Evolutionary conservation across 2,329 filamentous ascomycete genomes (phyloP).

Genomic region (Aspergillus niger): DNA sequence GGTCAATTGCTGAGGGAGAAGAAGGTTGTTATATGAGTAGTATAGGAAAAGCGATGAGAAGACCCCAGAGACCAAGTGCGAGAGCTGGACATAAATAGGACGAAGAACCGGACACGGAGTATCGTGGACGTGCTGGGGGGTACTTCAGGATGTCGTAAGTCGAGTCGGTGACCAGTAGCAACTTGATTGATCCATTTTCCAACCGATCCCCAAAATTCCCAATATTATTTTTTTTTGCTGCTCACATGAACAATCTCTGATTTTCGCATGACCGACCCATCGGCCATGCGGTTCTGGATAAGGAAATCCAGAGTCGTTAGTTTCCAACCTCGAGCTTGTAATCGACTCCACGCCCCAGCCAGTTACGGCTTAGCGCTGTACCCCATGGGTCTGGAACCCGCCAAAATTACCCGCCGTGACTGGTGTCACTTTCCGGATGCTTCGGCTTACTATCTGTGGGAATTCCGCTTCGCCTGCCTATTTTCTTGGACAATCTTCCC

Average conservation of each 20-base stretch:
- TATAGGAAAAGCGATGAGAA: background rate
- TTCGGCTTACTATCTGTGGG: slow-evolving; percentile 37
- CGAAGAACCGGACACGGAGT: background rate
- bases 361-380: background rate
- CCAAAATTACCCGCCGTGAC: background rate
- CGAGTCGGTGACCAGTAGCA: background rate
- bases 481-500: too few species aligned
- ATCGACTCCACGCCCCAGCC: background rate
- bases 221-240: slow-evolving; percentile 25
- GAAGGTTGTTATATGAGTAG: background rate
- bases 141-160: slow-evolving; percentile 5
- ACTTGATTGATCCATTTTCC: background rate
- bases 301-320: background rate
- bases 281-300: slow-evolving; percentile 11
- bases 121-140: background rate
- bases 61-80: background rate
- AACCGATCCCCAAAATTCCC: background rate
- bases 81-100: slow-evolving; percentile 4
- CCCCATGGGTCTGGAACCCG: slow-evolving; percentile 23
- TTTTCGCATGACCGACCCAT: slow-evolving; percentile 19
- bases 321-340: background rate
- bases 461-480: slow-evolving; percentile 23
- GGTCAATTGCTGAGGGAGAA: background rate
- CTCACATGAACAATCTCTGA: slow-evolving; percentile 34
- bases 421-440: slow-evolving; percentile 11